Evolutionary conservation across 2,329 filamentous ascomycete species (phyloP).

Genomic region (Cadophora malorum): DNA sequence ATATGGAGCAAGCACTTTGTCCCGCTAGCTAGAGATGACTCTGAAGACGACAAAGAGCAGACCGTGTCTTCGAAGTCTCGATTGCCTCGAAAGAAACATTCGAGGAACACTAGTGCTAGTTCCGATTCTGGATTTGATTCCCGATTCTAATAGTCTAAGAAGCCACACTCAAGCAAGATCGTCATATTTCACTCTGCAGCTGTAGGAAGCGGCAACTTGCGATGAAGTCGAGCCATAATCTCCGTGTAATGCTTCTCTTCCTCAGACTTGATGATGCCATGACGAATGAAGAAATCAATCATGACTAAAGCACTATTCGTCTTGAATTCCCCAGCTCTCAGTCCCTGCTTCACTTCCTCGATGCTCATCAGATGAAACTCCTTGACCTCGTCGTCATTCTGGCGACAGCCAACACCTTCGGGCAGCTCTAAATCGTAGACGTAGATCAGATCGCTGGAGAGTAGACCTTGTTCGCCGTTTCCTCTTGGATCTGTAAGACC

Average conservation of each 20-base stretch:
- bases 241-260: constrained; percentile 76
- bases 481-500: constrained; percentile 62
- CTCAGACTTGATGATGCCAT: constrained; percentile 75
- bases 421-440: constrained; percentile 77
- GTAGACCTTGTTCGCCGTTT: constrained; percentile 65
- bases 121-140: neutral
- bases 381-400: constrained; percentile 80
- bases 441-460: constrained; percentile 75
- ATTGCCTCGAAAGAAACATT: neutral
- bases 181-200: neutral
- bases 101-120: neutral
- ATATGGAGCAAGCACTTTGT: constrained; percentile 99
- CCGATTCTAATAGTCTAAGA: neutral
- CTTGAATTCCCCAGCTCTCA: constrained; percentile 78
- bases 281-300: constrained; percentile 82
- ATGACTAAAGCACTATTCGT: constrained; percentile 80
- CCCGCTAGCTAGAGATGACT: constrained; percentile 47
- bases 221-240: constrained; percentile 58
- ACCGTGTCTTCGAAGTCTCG: neutral
- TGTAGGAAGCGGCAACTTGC: constrained; percentile 41
- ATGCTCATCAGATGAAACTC: constrained; percentile 74
- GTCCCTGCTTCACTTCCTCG: constrained; percentile 61
- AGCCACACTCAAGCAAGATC: neutral
- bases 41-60: neutral
- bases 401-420: constrained; percentile 63